Percentiles rank a stretch among this genome's conserved stretches.
Conservation (phyloP, 345 rosid genomes). For the Mercurialis annua region DNA sequence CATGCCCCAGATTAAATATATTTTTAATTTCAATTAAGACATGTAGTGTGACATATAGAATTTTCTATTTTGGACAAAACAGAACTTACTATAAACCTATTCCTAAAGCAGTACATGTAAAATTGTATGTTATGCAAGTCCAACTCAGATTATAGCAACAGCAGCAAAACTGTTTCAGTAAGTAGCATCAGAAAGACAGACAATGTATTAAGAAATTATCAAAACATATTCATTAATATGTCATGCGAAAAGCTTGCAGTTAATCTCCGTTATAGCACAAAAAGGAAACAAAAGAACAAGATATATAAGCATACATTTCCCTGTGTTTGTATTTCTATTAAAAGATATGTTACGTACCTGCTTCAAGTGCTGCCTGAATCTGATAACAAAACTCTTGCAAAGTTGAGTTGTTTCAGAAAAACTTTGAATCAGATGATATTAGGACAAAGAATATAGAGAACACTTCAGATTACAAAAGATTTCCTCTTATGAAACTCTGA, state of each 20-base stretch:
- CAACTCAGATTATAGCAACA: not conserved
- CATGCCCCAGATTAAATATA: too few relatives aligned
- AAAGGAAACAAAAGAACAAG: not conserved
- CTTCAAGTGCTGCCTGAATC: not conserved
- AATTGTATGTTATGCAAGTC: too few relatives aligned
- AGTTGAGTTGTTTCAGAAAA: constrained; percentile 1
- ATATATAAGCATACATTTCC: not conserved
- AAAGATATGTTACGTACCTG: not conserved
- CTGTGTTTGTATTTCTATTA: not conserved
- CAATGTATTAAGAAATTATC: not conserved
- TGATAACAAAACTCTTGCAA: constrained; percentile 1
- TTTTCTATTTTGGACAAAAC: too few relatives aligned
- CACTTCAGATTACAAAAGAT: not conserved
- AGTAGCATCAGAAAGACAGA: not conserved
- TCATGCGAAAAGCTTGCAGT: not conserved
- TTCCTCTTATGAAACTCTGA: not conserved
- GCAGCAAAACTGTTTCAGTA: not conserved
- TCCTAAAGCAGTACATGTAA: too few relatives aligned
- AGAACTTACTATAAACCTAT: too few relatives aligned
- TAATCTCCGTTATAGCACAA: not conserved
- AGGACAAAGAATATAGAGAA: not conserved
- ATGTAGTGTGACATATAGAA: too few relatives aligned
- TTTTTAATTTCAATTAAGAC: too few relatives aligned
- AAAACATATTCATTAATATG: not conserved
- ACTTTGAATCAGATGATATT: not conserved